Conservation (phyloP, 2,329 filamentous ascomycete species). For the Fonsecaea nubica region DNA sequence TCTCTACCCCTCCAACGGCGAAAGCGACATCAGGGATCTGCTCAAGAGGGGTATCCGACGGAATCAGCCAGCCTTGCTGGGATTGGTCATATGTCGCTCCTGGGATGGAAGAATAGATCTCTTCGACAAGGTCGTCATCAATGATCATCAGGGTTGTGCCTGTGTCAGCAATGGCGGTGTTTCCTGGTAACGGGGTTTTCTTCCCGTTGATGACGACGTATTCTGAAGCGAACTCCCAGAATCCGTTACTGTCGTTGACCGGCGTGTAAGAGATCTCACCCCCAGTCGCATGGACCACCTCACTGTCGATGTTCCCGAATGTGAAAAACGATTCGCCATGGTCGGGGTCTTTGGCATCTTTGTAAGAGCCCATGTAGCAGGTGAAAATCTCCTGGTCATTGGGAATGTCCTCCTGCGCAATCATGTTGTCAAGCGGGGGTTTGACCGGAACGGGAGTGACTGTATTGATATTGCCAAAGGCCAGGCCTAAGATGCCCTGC, state of each 20-base stretch:
- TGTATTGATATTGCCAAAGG: constrained; percentile 69
- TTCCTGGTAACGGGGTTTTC: constrained; percentile 58
- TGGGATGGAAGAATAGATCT: constrained; percentile 69
- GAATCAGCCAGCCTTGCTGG: constrained; percentile 70
- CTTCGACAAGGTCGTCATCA: constrained; percentile 65
- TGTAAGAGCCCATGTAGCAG: constrained; percentile 65
- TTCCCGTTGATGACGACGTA: constrained; percentile 65
- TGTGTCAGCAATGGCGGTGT: constrained; percentile 74
- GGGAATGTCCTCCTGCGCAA: constrained; percentile 62
- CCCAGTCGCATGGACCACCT: constrained; percentile 62
- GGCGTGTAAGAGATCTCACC: constrained; percentile 65
- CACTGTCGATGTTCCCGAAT: constrained; percentile 73
- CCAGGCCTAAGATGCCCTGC: constrained; percentile 64
- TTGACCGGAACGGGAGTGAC: constrained; percentile 61
- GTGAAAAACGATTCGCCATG: constrained; percentile 69
- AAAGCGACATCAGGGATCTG: constrained; percentile 67
- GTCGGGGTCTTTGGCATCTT: constrained; percentile 55
- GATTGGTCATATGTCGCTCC: constrained; percentile 63
- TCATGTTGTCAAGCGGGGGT: constrained; percentile 74
- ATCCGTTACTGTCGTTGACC: constrained; percentile 69
- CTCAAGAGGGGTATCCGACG: constrained; percentile 57
- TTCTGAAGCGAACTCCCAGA: constrained; percentile 70
- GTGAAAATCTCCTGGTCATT: constrained; percentile 66
- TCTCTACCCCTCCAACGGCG: constrained; percentile 67
- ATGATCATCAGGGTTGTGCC: constrained; percentile 73